Evolutionary conservation across 2,329 filamentous ascomycete genomes (phyloP).

Genomic region (Sphaerulina musiva): DNA sequence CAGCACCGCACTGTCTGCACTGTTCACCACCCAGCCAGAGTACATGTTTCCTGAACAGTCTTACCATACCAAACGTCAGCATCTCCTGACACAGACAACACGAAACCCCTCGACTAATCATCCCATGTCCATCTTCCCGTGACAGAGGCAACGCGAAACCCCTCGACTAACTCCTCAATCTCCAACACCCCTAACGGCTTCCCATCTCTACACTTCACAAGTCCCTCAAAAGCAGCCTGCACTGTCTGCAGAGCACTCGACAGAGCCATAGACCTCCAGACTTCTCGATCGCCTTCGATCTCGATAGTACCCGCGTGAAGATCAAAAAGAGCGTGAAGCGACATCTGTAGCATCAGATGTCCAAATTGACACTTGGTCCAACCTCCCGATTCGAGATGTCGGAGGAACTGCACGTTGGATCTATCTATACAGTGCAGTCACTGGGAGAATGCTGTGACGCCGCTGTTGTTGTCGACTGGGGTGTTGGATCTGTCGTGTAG

Average conservation of each 20-base stretch:
- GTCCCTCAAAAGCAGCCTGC: constrained; percentile 12
- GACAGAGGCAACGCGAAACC: neutral
- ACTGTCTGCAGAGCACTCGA: constrained; percentile 13
- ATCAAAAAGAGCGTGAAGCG: constrained; percentile 21
- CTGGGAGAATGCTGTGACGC: neutral
- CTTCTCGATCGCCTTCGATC: neutral
- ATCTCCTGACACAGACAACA: too few species aligned
- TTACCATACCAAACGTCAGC: too few species aligned
- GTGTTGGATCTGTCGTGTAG: constrained; percentile 19
- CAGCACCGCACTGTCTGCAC: too few species aligned
- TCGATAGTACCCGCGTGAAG: constrained; percentile 18
- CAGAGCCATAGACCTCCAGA: neutral
- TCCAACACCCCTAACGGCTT: neutral
- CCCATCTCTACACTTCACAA: constrained; percentile 14
- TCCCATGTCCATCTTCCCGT: neutral
- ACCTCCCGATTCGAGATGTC: constrained; percentile 20
- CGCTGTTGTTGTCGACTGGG: neutral
- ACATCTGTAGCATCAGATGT: constrained; percentile 21
- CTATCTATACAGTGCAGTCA: constrained; percentile 23
- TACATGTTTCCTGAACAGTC: too few species aligned
- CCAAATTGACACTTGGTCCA: constrained; percentile 24
- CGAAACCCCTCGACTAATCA: too few species aligned
- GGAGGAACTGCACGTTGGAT: constrained; percentile 17
- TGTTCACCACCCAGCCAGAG: too few species aligned
- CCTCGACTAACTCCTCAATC: neutral